These are phyloP conservation scores for Xerophyta viscosa DNA, from an alignment of 106 monocot genomes.

Conservation along the genomic window DNA sequence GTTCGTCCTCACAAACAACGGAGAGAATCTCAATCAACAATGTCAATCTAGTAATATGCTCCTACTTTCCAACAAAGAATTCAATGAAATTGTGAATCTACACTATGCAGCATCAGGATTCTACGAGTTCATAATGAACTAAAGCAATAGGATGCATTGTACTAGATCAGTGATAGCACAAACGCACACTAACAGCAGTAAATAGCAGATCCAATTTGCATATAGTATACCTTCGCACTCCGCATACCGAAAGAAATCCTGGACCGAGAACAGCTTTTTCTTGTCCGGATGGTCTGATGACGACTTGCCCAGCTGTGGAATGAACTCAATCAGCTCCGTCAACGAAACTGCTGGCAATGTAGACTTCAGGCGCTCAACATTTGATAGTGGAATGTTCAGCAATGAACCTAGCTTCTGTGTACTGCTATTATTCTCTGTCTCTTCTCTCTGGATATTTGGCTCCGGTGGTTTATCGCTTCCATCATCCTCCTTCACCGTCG, in stretches of 20 bases:
- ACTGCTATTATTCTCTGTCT: not conserved
- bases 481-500: not conserved
- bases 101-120: too few species aligned
- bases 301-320: constrained; percentile 46
- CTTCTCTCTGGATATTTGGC: not conserved
- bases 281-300: constrained; percentile 61
- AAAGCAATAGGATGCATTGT: too few species aligned
- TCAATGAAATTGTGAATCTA: too few species aligned
- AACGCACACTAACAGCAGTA: too few species aligned
- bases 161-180: too few species aligned
- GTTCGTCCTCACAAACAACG: too few species aligned
- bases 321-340: constrained; percentile 47
- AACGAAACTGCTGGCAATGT: constrained; percentile 47
- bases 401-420: constrained; percentile 17
- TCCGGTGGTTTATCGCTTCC: not conserved
- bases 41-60: too few species aligned
- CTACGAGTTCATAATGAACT: too few species aligned
- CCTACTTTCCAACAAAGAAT: too few species aligned
- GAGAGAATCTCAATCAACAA: too few species aligned
- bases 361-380: constrained; percentile 60
- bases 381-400: constrained; percentile 69
- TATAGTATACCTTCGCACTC: constrained; percentile 61
- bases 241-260: constrained; percentile 69
- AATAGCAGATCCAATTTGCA: too few species aligned
- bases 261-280: constrained; percentile 74